Base-by-base conservation (phyloP, 371 early-diverging fungal species). In the Mortierella sp. region DNA sequence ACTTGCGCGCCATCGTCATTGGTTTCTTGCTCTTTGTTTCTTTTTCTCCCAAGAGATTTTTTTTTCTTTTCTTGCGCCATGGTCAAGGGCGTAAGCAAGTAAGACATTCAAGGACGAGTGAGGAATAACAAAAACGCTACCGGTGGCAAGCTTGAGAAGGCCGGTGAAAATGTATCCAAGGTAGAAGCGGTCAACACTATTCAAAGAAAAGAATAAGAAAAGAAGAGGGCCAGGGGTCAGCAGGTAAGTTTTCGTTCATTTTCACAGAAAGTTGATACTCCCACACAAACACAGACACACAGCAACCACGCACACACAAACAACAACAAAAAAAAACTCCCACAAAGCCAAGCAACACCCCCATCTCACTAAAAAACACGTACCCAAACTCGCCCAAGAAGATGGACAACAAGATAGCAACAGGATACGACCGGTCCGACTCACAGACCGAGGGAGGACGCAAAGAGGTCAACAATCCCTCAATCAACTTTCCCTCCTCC, bases 111-210 rank as follows among this genome's bases (percentile, higher is more conserved):
- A 31, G 59, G 34, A 69, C 40, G 26, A 31, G 13, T 34, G 55
- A 48, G 14, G 31, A 31, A 72, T 0, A 31, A 26, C 19, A 19
- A 16, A 31, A 16, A 19, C 5, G 76, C 31, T 80, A 83, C 84
- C 84, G 24, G 84, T 88, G 40, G 71, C 67, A 46, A 86, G 72
- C 73, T 79, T 84, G 73, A 88, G 79, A 31, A 92, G 71, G 50
- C 90, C 87, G 31, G 90, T 82, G 85, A 92, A 87, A 51, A 92
- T 82, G 50, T 92, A 91, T 26, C 92, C 92, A 40, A 93, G 90
- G 76, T 93, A 93, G 90, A 93, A 93, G 74, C 93, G 92, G 86
- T 93, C 93, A 48, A 93, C 78, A 78, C 91, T 81, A 64, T 24
- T 53, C 8, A 51, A 21, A 24, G 37, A 16, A 44, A 13, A 71